phyloP scores from a whole-genome alignment of 1,284 basidiomycete species.

The Ceratobasidium papillatum region DNA sequence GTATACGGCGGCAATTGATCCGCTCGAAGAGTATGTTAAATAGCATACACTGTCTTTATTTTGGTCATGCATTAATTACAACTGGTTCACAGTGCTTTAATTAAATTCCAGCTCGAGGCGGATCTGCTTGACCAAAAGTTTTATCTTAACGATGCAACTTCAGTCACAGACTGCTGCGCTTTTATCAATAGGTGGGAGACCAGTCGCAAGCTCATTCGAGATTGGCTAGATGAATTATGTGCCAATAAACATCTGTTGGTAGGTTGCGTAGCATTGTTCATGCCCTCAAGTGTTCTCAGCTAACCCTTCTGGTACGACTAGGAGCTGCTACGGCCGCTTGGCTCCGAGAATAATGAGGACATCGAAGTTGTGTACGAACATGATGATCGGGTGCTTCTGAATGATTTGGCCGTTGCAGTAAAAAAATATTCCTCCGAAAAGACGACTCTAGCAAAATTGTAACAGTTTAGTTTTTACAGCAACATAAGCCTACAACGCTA shows the following conservation, averaged over 20 bases:
- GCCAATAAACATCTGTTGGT: neutral
- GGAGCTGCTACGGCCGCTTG: neutral
- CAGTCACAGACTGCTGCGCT: neutral
- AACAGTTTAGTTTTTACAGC: neutral
- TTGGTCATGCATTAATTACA: neutral
- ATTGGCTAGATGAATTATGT: neutral
- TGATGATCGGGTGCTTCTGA: constrained; percentile 3
- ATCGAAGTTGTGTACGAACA: neutral
- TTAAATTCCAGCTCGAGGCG: neutral
- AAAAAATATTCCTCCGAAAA: neutral
- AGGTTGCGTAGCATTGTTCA: neutral
- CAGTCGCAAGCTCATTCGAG: neutral
- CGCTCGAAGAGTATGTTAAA: constrained; percentile 28
- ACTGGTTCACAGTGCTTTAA: neutral
- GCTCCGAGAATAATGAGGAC: neutral
- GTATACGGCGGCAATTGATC: constrained; percentile 24
- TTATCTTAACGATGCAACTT: neutral
- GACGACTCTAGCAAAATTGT: neutral
- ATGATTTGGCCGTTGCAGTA: neutral
- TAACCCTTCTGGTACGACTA: neutral
- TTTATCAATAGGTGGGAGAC: constrained; percentile 6
- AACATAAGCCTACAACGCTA: neutral
- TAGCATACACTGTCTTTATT: neutral
- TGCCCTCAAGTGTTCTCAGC: neutral
- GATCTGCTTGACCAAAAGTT: constrained; percentile 3